Base-by-base conservation (phyloP, 371 early-diverging fungal genomes). In the Neoconidiobolus thromboides region DNA sequence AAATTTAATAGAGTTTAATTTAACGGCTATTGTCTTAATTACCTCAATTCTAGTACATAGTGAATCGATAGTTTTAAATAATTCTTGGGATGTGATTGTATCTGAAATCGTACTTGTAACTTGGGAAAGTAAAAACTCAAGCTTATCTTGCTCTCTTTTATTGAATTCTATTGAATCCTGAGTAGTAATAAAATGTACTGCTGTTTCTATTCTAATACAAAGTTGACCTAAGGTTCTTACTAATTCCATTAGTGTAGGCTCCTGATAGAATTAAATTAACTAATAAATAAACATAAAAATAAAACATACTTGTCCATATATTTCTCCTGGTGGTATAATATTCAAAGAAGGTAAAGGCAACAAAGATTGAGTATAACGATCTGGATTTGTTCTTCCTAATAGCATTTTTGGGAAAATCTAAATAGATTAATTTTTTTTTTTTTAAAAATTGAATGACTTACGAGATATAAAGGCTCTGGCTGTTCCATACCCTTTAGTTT, bases 401-500 rank as follows among this genome's bases (percentile, higher is more conserved):
- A 58, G 44, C 39, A 37, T 26, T 36, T 58, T 58, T 12, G 58
- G 58, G 58, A 58, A 58, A 9, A 58, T 38, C 53, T 52, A 52
- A 7, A 7, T 4, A 49, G 38, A 4, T 38, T 2, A 52, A 52
- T 7, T 15, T 37, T 1, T 15, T 37, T 38, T 0, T 6, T 6
- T 38, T 52, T 5, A 26, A 2, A 38, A 37, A 52, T 37, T 5
- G 6, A 52, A 52, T 72, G 48, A 76, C 26, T 83, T 1, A 86
- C 81, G 62, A 84, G 63, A 46, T 78, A 83, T 26, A 93, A 69
- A 64, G 79, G 73, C 66, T 93, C 94, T 1, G 91, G 86, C 0
- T 83, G 86, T 67, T 93, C 92, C 38, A 93, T 64, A 0, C 94
- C 94, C 68, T 91, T 91, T 26, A 93, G 71, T 56, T 85, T 82